Evolutionary conservation across 768 basidiomycete species (phyloP).

Genomic region (Pleurotus djamor): DNA sequence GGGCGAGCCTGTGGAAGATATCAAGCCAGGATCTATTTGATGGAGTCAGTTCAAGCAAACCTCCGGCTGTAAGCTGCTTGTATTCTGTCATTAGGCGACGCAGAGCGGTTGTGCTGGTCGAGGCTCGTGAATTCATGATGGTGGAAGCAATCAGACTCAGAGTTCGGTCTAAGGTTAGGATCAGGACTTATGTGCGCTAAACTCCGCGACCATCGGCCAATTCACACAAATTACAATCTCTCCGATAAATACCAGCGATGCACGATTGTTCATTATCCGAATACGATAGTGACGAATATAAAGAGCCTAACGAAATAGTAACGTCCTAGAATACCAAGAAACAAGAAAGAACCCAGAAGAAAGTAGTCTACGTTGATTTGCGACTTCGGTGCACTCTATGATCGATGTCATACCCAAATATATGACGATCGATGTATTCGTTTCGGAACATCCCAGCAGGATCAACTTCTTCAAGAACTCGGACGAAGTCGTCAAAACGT

Average conservation of each 20-base stretch:
- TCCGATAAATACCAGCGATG: slow-evolving; percentile 5
- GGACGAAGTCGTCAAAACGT: slow-evolving; percentile 73
- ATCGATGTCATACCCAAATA: slow-evolving; percentile 58
- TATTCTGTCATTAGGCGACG: slow-evolving; percentile 92
- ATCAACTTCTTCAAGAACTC: slow-evolving; percentile 69
- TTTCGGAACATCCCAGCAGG: slow-evolving; percentile 79
- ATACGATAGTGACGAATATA: background rate
- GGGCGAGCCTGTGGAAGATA: slow-evolving; percentile 57
- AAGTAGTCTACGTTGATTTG: slow-evolving; percentile 10
- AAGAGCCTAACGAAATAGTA: slow-evolving; percentile 2
- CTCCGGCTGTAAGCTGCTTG: slow-evolving; percentile 80
- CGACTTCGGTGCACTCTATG: slow-evolving; percentile 38
- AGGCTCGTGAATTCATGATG: slow-evolving; percentile 51
- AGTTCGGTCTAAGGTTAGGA: background rate
- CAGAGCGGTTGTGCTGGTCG: slow-evolving; percentile 68
- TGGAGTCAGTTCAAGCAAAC: slow-evolving; percentile 26
- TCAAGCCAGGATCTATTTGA: background rate
- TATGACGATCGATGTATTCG: slow-evolving; percentile 85
- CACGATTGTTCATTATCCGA: background rate
- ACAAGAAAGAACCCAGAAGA: background rate
- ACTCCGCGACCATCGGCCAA: slow-evolving; percentile 3
- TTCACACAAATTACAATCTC: background rate
- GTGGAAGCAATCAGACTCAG: slow-evolving; percentile 6
- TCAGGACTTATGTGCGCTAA: background rate
- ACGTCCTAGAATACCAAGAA: background rate